Evolutionary conservation across 2,329 filamentous ascomycete genomes (phyloP).

Genomic region (Ceratocystis destructans): DNA sequence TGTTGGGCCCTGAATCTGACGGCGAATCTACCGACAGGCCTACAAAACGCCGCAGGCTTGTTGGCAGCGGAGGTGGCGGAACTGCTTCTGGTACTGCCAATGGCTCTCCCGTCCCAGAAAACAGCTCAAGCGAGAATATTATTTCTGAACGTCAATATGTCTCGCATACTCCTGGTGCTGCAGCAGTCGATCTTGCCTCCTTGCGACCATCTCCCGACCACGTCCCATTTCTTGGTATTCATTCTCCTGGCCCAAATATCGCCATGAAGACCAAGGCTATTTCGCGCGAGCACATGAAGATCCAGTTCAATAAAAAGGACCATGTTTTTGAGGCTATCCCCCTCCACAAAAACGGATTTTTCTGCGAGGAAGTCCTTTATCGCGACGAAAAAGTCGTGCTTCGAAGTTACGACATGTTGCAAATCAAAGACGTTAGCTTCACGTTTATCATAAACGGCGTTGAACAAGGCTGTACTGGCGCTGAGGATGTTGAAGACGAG

Average conservation of each 20-base stretch:
- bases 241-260: slow-evolving; percentile 50
- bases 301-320: slow-evolving; percentile 51
- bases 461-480: slow-evolving; percentile 42
- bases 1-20: slow-evolving; percentile 50
- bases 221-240: slow-evolving; percentile 56
- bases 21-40: slow-evolving; percentile 33
- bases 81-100: not conserved
- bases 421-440: slow-evolving; percentile 58
- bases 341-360: slow-evolving; percentile 53
- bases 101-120: slow-evolving; percentile 1
- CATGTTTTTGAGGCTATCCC: slow-evolving; percentile 52
- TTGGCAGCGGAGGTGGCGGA: not conserved
- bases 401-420: slow-evolving; percentile 50
- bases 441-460: slow-evolving; percentile 54
- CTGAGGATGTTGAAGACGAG: slow-evolving; percentile 42
- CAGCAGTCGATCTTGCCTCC: slow-evolving; percentile 44
- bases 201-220: slow-evolving; percentile 48
- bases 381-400: slow-evolving; percentile 43
- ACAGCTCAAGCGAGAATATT: slow-evolving; percentile 28
- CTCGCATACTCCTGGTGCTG: slow-evolving; percentile 45
- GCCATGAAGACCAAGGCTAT: slow-evolving; percentile 55
- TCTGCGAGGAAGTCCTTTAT: slow-evolving; percentile 48
- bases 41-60: slow-evolving; percentile 9
- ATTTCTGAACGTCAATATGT: slow-evolving; percentile 47
- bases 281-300: slow-evolving; percentile 59